These are phyloP conservation scores for Mycena rosella DNA, from an alignment of 768 basidiomycete species.

Conservation along the genomic window DNA sequence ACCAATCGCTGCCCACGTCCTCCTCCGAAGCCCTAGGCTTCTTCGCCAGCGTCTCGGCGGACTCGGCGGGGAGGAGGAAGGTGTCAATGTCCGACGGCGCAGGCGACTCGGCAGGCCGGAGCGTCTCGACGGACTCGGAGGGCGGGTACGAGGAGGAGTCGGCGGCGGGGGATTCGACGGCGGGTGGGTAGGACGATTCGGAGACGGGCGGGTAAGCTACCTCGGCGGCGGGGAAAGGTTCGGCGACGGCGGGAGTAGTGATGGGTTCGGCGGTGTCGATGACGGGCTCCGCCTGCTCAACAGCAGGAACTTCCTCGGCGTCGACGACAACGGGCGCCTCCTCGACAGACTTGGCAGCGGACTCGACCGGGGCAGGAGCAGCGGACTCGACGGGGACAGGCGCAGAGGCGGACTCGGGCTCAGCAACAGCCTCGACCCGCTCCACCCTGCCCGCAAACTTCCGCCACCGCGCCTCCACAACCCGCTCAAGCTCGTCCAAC, in stretches of 20 bases:
- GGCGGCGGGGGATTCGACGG: no score
- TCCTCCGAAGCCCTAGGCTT: constrained; percentile 34
- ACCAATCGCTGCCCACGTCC: constrained; percentile 55
- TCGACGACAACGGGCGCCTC: background rate
- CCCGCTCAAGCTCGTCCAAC: constrained; percentile 63
- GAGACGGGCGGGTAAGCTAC: constrained; percentile 1
- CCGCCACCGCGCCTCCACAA: constrained; percentile 59
- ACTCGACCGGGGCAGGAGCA: no score
- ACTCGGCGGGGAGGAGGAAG: constrained; percentile 42
- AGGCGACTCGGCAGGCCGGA: constrained; percentile 34
- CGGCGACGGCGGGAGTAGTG: constrained; percentile 2
- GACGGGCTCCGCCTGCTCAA: background rate
- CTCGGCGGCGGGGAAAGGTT: background rate
- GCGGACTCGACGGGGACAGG: background rate
- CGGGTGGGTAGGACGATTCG: background rate
- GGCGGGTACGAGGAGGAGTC: no score
- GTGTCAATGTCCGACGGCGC: constrained; percentile 37
- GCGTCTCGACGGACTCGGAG: constrained; percentile 40
- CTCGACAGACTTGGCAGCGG: background rate
- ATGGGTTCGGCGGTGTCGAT: background rate
- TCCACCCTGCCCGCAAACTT: constrained; percentile 40
- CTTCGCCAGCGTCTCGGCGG: constrained; percentile 14
- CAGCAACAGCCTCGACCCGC: constrained; percentile 30
- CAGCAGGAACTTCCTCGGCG: background rate
- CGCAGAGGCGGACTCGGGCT: background rate